phyloP scores from a whole-genome alignment of 148 eudicot species.

The Dianthus caryophyllus region DNA sequence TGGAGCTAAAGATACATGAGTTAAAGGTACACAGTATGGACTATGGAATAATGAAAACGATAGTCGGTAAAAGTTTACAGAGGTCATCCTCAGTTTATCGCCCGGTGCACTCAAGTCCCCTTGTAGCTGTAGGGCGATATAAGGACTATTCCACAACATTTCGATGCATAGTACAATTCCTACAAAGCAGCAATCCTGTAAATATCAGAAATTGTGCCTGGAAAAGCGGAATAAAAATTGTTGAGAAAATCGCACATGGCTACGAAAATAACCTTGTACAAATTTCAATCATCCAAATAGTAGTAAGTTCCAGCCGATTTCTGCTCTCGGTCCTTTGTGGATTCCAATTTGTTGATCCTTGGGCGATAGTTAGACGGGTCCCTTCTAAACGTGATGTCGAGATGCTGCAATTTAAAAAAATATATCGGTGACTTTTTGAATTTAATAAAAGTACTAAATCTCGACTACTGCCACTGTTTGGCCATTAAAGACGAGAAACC shows the following conservation, averaged over 20 bases:
- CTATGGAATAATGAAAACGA: not conserved
- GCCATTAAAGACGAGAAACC: not conserved
- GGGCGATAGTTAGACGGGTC: conserved; percentile 92
- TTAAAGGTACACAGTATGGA: not conserved
- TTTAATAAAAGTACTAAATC: not conserved
- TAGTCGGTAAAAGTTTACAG: not conserved
- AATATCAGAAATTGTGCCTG: not conserved
- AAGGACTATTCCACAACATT: not conserved
- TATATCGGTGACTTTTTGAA: not conserved
- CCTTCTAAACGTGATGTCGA: conserved; percentile 86
- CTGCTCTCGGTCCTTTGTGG: conserved; percentile 97
- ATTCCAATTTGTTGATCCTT: conserved; percentile 79
- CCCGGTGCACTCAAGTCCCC: too few species aligned
- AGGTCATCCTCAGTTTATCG: not conserved
- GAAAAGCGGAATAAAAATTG: not conserved
- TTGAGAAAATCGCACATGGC: not conserved
- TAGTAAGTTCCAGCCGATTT: conserved; percentile 88
- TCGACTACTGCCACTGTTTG: too few species aligned
- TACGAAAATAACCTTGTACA: conserved; percentile 23
- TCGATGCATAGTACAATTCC: not conserved
- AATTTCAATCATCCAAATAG: conserved; percentile 70
- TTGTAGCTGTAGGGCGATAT: not conserved
- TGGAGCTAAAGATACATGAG: not conserved
- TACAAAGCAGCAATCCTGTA: not conserved
- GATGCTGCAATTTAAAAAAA: conserved; percentile 58